Conservation (phyloP, 257 asterid species). For the Solanum clarkiae region DNA sequence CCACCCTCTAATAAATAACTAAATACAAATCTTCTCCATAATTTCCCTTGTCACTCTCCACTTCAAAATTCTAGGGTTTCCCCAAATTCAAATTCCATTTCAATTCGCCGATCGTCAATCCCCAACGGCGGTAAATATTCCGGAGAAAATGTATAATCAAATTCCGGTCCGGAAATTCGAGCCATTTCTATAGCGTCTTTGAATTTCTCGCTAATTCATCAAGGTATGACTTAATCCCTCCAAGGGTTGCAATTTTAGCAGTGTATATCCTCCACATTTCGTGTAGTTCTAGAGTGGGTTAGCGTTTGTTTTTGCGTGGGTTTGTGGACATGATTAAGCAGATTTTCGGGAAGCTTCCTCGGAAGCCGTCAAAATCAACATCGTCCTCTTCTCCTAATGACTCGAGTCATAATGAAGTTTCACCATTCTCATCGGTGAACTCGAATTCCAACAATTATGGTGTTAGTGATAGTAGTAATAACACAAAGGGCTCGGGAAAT, state of each 20-base stretch:
- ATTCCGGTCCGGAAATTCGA: background rate
- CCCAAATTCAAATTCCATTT: background rate
- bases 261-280: background rate
- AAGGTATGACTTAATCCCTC: background rate
- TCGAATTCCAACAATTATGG: background rate
- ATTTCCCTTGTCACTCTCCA: background rate
- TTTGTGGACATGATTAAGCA: slow-evolving; percentile 10
- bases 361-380: slow-evolving; percentile 5
- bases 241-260: background rate
- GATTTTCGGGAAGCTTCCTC: slow-evolving; percentile 14
- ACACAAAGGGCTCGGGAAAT: background rate
- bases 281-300: background rate
- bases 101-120: background rate
- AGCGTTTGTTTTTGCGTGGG: background rate
- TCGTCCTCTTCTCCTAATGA: background rate
- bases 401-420: background rate
- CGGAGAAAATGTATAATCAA: background rate
- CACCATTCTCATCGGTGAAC: background rate
- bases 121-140: background rate
- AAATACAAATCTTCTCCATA: background rate
- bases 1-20: background rate
- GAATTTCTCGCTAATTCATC: background rate
- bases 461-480: background rate
- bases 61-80: slow-evolving; percentile 1
- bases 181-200: background rate